These are phyloP conservation scores for Diospyros lotus DNA, from an alignment of 148 eudicot genomes.

Conservation along the genomic window DNA sequence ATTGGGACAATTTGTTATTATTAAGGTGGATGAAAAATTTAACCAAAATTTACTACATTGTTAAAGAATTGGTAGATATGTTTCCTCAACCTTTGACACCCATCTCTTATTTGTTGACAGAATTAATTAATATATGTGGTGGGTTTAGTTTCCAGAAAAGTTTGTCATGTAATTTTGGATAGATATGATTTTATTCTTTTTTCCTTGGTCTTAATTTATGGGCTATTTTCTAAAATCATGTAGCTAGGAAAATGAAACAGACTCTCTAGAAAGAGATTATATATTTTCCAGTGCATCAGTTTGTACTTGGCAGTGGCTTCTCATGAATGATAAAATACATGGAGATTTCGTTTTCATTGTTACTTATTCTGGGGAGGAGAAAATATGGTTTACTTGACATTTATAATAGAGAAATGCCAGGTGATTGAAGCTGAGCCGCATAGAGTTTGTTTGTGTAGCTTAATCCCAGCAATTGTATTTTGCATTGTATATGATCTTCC, in stretches of 20 bases:
- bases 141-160: not conserved
- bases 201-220: not conserved
- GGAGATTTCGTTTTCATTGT: not conserved
- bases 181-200: too few species aligned
- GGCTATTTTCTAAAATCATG: not conserved
- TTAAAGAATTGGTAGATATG: not conserved
- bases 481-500: not conserved
- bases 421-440: not conserved
- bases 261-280: not conserved
- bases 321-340: not conserved
- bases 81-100: not conserved
- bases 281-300: not conserved
- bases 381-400: not conserved
- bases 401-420: not conserved
- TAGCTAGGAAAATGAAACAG: not conserved
- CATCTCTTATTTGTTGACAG: not conserved
- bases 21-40: not conserved
- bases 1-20: not conserved
- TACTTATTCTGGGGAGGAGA: not conserved
- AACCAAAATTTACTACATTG: not conserved
- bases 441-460: not conserved
- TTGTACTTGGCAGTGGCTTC: not conserved
- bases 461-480: not conserved
- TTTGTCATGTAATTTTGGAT: not conserved
- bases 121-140: not conserved